These are phyloP conservation scores for Mortierella sp. DNA, from an alignment of 371 early-diverging fungal species.

Conservation along the genomic window DNA sequence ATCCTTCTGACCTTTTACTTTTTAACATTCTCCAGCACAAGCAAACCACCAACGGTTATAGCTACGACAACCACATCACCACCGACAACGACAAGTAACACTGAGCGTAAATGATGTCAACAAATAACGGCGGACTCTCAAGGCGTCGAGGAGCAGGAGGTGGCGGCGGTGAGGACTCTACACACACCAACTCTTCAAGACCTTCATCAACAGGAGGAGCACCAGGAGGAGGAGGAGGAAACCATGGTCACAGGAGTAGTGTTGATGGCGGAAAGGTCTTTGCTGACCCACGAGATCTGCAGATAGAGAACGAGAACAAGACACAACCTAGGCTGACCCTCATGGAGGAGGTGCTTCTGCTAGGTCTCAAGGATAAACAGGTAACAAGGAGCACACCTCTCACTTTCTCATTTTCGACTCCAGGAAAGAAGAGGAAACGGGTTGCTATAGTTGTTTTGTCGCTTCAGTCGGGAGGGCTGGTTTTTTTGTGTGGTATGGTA, in stretches of 20 bases:
- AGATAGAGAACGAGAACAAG: slow-evolving; percentile 71
- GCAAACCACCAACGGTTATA: not conserved
- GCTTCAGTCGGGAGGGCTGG: not conserved
- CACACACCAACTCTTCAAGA: slow-evolving; percentile 37
- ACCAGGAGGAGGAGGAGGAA: slow-evolving; percentile 13
- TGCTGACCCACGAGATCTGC: slow-evolving; percentile 53
- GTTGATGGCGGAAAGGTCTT: slow-evolving; percentile 29
- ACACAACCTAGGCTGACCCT: slow-evolving; percentile 84
- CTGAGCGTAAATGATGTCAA: slow-evolving; percentile 31
- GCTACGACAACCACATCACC: not conserved
- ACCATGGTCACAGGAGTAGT: slow-evolving; percentile 21
- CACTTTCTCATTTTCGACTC: no score
- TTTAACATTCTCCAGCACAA: not conserved
- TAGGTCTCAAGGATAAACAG: slow-evolving; percentile 96
- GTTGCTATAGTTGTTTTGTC: not conserved
- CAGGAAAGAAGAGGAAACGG: not conserved
- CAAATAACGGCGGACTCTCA: slow-evolving; percentile 45
- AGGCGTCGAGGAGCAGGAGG: slow-evolving; percentile 51
- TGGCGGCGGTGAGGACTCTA: slow-evolving; percentile 29
- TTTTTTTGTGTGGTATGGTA: not conserved
- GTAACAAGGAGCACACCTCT: slow-evolving; percentile 55
- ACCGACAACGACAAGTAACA: not conserved
- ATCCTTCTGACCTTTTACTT: not conserved
- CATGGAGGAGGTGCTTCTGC: slow-evolving; percentile 93
- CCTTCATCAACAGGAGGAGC: slow-evolving; percentile 10